These are phyloP conservation scores for Tetracentron sinense DNA, from an alignment of 164 flowering plant species.

Conservation along the genomic window DNA sequence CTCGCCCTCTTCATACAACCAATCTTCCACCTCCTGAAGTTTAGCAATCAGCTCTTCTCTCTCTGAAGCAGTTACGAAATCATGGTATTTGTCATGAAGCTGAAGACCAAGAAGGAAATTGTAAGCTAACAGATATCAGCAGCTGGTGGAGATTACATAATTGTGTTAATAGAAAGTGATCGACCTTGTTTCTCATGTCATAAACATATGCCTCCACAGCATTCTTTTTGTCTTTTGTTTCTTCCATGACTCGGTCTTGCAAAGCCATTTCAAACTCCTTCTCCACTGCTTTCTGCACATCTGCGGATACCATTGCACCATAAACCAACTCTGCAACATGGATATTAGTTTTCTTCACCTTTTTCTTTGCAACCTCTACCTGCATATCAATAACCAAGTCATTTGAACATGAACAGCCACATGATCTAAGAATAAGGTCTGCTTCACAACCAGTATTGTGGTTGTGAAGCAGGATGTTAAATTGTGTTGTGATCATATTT, in stretches of 20 bases:
- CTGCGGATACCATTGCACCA: conserved; percentile 62
- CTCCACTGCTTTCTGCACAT: conserved; percentile 81
- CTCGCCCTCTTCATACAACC: conserved; percentile 98
- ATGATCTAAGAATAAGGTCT: no score
- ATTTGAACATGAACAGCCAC: background rate
- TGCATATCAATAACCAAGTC: conserved; percentile 17
- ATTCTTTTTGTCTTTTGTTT: conserved; percentile 91
- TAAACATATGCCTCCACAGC: conserved; percentile 97
- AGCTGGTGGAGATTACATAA: no score
- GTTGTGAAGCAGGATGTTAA: no score
- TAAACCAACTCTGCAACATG: conserved; percentile 73
- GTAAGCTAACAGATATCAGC: no score
- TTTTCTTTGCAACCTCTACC: conserved; percentile 76
- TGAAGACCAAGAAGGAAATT: conserved; percentile 22
- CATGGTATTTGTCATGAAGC: conserved; percentile 83
- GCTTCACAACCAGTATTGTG: no score
- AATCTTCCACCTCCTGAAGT: conserved; percentile 88
- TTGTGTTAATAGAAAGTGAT: background rate
- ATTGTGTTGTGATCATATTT: no score
- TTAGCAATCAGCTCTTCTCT: conserved; percentile 52
- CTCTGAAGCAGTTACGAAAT: conserved; percentile 62
- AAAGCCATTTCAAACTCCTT: conserved; percentile 98
- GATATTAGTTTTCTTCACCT: conserved; percentile 70
- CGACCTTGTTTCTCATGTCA: conserved; percentile 93
- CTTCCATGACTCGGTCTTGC: conserved; percentile 96